Evolutionary conservation across 345 rosid species (phyloP).

Genomic region (Draba incana): DNA sequence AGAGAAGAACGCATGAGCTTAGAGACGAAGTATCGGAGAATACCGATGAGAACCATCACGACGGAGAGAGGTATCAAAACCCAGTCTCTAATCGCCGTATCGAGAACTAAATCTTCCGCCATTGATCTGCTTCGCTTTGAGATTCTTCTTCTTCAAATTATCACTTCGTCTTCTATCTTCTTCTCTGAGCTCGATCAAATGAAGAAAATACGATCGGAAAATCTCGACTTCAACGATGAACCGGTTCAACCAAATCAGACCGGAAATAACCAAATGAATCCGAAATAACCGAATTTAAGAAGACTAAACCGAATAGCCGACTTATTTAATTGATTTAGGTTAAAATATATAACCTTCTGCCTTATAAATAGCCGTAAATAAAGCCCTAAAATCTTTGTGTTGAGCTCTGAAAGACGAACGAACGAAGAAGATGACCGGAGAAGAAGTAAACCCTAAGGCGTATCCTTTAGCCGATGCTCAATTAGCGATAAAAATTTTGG

Average conservation of each 20-base stretch:
- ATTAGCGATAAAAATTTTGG: conserved; percentile 65
- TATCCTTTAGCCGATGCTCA: conserved; percentile 81
- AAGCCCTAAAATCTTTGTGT: no score
- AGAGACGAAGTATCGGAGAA: conserved; percentile 74
- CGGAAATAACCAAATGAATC: no score
- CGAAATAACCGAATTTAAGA: no score
- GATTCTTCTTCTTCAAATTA: neutral
- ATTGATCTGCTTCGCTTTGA: conserved; percentile 38
- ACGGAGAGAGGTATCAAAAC: conserved; percentile 88
- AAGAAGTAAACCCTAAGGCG: conserved; percentile 82
- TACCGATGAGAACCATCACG: conserved; percentile 92
- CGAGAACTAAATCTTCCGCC: conserved; percentile 96
- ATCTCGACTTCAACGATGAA: no score
- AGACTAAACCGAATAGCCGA: no score
- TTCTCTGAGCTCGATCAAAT: conserved; percentile 17
- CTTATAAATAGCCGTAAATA: no score
- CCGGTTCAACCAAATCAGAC: no score
- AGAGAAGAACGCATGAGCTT: conserved; percentile 88
- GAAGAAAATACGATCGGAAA: conserved; percentile 10
- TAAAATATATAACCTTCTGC: no score
- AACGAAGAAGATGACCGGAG: conserved; percentile 49
- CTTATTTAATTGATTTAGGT: no score
- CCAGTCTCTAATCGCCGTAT: conserved; percentile 97
- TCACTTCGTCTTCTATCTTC: neutral
- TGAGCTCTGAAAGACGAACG: no score